phyloP scores from a whole-genome alignment of 768 basidiomycete species.

The Cystofilobasidium bisporidii region DNA sequence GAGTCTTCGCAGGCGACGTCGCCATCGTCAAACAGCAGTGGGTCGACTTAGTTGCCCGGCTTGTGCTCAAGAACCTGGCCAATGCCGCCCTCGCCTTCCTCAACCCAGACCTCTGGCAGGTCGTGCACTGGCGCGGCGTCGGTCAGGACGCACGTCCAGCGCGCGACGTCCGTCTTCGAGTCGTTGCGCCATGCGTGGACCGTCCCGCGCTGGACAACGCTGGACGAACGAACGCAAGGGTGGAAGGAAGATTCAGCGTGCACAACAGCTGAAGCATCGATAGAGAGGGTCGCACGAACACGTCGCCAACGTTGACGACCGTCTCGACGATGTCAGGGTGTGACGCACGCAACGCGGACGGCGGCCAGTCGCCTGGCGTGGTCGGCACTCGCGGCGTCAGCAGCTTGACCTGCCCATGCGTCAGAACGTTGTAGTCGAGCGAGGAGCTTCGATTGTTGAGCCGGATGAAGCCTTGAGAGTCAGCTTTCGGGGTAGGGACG shows the following conservation, averaged over 20 bases:
- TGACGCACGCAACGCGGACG: background rate
- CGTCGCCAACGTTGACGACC: conserved; percentile 15
- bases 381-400: conserved; percentile 20
- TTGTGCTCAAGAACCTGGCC: conserved; percentile 3
- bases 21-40: too few relatives aligned
- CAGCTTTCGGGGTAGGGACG: too few relatives aligned
- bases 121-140: conserved; percentile 11
- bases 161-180: background rate
- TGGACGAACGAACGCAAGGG: background rate
- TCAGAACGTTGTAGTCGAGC: conserved; percentile 27
- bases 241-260: background rate
- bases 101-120: conserved; percentile 23
- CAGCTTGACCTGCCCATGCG: conserved; percentile 14
- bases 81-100: conserved; percentile 1
- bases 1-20: too few relatives aligned
- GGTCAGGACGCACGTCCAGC: conserved; percentile 23
- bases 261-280: background rate
- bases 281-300: background rate
- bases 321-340: conserved; percentile 15
- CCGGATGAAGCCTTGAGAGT: background rate
- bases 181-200: conserved; percentile 27
- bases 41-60: too few relatives aligned
- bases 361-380: conserved; percentile 17
- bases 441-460: conserved; percentile 9
- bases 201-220: conserved; percentile 25